Conservation (phyloP, 2,329 filamentous ascomycete species). For the Geosmithia morbida region DNA sequence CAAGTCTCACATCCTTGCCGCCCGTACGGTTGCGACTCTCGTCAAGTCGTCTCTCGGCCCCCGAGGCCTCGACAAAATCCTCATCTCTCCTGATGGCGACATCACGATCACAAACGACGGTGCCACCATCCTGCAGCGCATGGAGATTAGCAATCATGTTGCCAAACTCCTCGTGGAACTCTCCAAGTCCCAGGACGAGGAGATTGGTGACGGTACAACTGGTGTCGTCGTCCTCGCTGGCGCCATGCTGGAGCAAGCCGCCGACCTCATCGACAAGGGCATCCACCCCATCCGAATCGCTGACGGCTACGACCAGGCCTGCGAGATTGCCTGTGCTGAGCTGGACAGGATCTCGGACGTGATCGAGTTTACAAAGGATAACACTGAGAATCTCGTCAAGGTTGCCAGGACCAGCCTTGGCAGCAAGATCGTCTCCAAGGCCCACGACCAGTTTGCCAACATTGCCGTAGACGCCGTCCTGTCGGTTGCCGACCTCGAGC, state of each 20-base stretch:
- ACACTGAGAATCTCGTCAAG: slow-evolving; percentile 79
- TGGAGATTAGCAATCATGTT: slow-evolving; percentile 98
- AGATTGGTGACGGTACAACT: slow-evolving; percentile 96
- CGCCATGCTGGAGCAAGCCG: slow-evolving; percentile 87
- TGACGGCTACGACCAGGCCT: slow-evolving; percentile 94
- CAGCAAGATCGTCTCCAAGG: slow-evolving; percentile 98
- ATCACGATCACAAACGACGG: slow-evolving; percentile 99
- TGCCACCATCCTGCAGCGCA: slow-evolving; percentile 91
- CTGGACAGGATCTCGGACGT: slow-evolving; percentile 87
- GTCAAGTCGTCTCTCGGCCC: slow-evolving; percentile 95
- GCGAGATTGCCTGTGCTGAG: slow-evolving; percentile 87
- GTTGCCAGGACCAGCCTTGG: slow-evolving; percentile 92
- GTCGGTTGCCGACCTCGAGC: slow-evolving; percentile 87
- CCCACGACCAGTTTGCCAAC: slow-evolving; percentile 93
- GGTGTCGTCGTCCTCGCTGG: slow-evolving; percentile 94
- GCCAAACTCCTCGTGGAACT: slow-evolving; percentile 94
- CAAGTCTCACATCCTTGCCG: slow-evolving; percentile 95
- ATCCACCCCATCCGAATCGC: slow-evolving; percentile 98
- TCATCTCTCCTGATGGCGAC: slow-evolving; percentile 96
- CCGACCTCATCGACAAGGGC: slow-evolving; percentile 97
- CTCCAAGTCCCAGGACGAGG: slow-evolving; percentile 96
- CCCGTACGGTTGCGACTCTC: slow-evolving; percentile 89
- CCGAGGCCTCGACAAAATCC: slow-evolving; percentile 93
- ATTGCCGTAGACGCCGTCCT: slow-evolving; percentile 96
- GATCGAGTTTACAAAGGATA: slow-evolving; percentile 67